Evolutionary conservation across 2,329 filamentous ascomycete species (phyloP).

Genomic region (Botryotinia calthae): DNA sequence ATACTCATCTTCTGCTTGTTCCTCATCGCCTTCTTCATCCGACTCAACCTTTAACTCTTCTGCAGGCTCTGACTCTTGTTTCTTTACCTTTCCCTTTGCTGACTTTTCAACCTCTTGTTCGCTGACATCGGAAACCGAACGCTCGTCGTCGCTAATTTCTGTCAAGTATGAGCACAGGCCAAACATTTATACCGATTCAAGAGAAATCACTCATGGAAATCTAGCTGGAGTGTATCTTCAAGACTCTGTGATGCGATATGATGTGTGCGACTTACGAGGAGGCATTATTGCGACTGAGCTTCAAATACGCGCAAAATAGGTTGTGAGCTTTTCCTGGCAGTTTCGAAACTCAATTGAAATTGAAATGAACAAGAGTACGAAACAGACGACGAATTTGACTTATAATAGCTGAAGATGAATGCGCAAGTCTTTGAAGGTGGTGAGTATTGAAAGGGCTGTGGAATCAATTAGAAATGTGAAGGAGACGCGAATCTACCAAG

Average conservation of each 20-base stretch:
- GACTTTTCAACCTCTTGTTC: constrained; percentile 23
- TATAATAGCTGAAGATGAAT: background rate
- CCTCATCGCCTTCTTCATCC: constrained; percentile 39
- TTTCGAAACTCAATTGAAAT: background rate
- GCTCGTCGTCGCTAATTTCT: constrained; percentile 37
- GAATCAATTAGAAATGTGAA: background rate
- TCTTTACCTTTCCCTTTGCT: constrained; percentile 20
- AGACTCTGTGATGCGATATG: background rate
- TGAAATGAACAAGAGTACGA: background rate
- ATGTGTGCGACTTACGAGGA: constrained; percentile 35
- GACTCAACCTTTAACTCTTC: constrained; percentile 32
- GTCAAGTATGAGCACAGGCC: constrained; percentile 27
- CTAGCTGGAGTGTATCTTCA: background rate
- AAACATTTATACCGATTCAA: constrained; percentile 19
- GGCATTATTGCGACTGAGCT: constrained; percentile 30
- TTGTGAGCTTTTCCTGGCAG: background rate
- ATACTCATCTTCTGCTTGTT: constrained; percentile 45
- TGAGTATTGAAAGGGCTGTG: background rate
- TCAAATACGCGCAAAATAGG: background rate
- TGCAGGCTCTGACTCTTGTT: constrained; percentile 28
- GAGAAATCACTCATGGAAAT: background rate
- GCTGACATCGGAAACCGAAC: constrained; percentile 40
- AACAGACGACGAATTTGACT: background rate
- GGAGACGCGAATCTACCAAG: background rate
- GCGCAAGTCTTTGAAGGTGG: background rate